phyloP scores from a whole-genome alignment of 2,329 filamentous ascomycete species.

The Arthrobotrys entomopaga region DNA sequence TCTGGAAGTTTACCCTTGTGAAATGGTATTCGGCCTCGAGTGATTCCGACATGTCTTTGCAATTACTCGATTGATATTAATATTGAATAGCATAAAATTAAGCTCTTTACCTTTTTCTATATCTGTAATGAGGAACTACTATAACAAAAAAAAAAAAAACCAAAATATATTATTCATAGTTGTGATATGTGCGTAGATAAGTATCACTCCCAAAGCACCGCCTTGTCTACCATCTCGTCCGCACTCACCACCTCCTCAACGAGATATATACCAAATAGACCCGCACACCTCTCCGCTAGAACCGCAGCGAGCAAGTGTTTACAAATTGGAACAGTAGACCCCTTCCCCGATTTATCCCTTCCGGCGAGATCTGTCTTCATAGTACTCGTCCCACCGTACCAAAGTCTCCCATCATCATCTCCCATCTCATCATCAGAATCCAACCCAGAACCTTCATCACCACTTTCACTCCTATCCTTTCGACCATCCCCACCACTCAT shows the following conservation, averaged over 20 bases:
- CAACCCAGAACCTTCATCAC: conserved; percentile 14
- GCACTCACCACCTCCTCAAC: conserved; percentile 68
- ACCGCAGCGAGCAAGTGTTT: conserved; percentile 91
- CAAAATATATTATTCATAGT: not conserved
- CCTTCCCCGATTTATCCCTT: conserved; percentile 54
- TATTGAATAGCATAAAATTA: not conserved
- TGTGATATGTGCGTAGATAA: not conserved
- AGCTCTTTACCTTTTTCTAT: not conserved
- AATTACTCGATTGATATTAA: conserved; percentile 5
- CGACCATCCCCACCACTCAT: conserved; percentile 12
- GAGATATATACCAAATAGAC: conserved; percentile 69
- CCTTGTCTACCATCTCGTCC: conserved; percentile 79
- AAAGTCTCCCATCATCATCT: conserved; percentile 57
- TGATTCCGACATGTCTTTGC: conserved; percentile 50
- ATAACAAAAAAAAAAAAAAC: conserved; percentile 4
- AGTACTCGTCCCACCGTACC: conserved; percentile 63
- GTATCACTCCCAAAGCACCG: conserved; percentile 61
- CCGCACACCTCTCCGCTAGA: conserved; percentile 73
- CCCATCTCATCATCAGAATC: not conserved
- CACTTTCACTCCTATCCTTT: conserved; percentile 54
- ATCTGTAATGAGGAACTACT: not conserved
- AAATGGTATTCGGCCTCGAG: conserved; percentile 55
- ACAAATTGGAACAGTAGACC: conserved; percentile 71
- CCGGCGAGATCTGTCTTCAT: conserved; percentile 59
- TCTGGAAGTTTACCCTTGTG: conserved; percentile 54